Conservation (phyloP, 2,329 filamentous ascomycete species). For the Aspergillus sp. region DNA sequence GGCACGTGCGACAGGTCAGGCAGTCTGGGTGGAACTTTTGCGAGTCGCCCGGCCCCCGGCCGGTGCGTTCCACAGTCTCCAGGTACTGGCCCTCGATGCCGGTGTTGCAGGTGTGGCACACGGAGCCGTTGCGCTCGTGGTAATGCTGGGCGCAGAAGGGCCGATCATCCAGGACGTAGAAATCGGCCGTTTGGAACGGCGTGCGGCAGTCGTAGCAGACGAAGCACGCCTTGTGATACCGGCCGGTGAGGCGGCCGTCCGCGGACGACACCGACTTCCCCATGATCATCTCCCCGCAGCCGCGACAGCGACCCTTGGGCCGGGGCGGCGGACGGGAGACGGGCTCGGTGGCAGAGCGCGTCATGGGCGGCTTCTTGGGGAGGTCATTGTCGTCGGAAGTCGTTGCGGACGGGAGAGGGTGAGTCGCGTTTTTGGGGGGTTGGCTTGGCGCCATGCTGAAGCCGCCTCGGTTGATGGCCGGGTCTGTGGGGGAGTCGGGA, state of each 20-base stretch:
- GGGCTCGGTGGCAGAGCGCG: constrained; percentile 23
- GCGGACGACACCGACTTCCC: constrained; percentile 94
- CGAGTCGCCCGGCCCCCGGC: constrained; percentile 32
- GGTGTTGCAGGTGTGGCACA: constrained; percentile 73
- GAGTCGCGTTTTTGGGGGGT: neutral
- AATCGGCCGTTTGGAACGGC: constrained; percentile 82
- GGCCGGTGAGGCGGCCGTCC: constrained; percentile 84
- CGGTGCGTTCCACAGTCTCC: constrained; percentile 62
- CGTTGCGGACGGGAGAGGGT: neutral
- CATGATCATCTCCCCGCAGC: constrained; percentile 72
- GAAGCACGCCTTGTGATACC: constrained; percentile 94
- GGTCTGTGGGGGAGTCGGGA: constrained; percentile 50
- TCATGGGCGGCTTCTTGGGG: constrained; percentile 9
- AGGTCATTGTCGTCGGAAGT: constrained; percentile 11
- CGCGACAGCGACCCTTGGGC: constrained; percentile 75
- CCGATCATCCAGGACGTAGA: constrained; percentile 83
- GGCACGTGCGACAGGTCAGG: constrained; percentile 76
- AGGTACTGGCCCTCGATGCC: constrained; percentile 95
- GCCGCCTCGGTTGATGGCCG: constrained; percentile 41
- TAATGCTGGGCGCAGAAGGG: constrained; percentile 94
- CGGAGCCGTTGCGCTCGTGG: constrained; percentile 81
- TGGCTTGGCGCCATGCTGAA: constrained; percentile 33
- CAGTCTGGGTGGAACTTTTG: constrained; percentile 85
- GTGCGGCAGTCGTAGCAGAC: constrained; percentile 79
- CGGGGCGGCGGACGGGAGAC: constrained; percentile 39